Percentiles rank a stretch among this genome's conserved stretches.
These are phyloP conservation scores for Penicillium frequentans DNA, from an alignment of 2,329 filamentous ascomycete species.

Conservation along the genomic window DNA sequence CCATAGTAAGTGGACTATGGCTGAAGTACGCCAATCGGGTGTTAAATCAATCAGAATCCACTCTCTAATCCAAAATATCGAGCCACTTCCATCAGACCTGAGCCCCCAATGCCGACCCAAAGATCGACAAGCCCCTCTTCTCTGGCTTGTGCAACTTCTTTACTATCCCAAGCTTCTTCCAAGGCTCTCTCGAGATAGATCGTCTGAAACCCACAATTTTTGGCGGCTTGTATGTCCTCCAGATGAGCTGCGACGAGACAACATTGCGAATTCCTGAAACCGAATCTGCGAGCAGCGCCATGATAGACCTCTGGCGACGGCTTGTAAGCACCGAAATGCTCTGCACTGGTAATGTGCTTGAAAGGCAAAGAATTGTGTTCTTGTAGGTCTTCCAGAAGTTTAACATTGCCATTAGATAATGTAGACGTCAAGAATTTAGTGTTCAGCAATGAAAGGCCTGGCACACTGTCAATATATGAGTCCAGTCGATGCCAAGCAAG, in stretches of 20 bases:
- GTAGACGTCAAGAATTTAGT: slow-evolving; percentile 60
- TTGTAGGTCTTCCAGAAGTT: slow-evolving; percentile 63
- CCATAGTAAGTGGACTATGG: no score
- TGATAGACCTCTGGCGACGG: slow-evolving; percentile 65
- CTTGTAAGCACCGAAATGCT: slow-evolving; percentile 72
- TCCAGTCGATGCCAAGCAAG: slow-evolving; percentile 65
- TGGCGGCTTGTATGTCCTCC: slow-evolving; percentile 64
- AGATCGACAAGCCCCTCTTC: slow-evolving; percentile 63
- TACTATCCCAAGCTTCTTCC: slow-evolving; percentile 63
- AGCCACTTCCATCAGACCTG: slow-evolving; percentile 19
- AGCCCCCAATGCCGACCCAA: slow-evolving; percentile 47
- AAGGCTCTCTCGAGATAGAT: slow-evolving; percentile 67
- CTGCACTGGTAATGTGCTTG: slow-evolving; percentile 61
- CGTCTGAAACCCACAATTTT: slow-evolving; percentile 61
- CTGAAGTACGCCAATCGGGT: no score
- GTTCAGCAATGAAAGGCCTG: slow-evolving; percentile 57
- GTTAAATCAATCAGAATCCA: no score
- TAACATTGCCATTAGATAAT: slow-evolving; percentile 70
- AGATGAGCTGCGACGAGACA: slow-evolving; percentile 77
- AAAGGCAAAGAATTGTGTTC: slow-evolving; percentile 61
- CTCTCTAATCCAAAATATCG: slow-evolving; percentile 14
- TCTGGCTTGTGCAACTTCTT: slow-evolving; percentile 52
- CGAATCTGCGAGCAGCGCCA: slow-evolving; percentile 62
- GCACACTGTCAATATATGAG: slow-evolving; percentile 63
- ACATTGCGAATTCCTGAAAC: slow-evolving; percentile 58